Percentiles rank a stretch among this genome's conserved stretches.
phyloP scores from a whole-genome alignment of 2,329 filamentous ascomycete genomes.

The Epichloe brachyelytri region DNA sequence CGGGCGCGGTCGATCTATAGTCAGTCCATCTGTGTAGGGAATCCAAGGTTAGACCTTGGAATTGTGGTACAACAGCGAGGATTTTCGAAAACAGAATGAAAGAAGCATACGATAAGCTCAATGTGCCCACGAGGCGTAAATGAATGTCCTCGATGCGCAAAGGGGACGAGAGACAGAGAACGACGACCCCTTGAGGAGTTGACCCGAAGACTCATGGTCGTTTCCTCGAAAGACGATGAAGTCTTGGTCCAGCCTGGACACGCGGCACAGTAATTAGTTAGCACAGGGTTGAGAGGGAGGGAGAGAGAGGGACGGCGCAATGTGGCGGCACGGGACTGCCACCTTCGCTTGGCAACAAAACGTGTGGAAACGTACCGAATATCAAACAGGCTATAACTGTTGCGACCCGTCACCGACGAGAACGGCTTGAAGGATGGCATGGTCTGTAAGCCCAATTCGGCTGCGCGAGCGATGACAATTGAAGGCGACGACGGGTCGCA shows the following conservation, averaged over 20 bases:
- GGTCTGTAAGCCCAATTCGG: constrained; percentile 9
- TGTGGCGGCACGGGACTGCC: background rate
- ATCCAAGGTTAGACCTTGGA: constrained; percentile 6
- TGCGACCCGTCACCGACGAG: constrained; percentile 35
- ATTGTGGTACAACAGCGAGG: background rate
- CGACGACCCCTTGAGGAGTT: constrained; percentile 58
- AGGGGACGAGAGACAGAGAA: constrained; percentile 57
- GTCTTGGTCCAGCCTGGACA: constrained; percentile 56
- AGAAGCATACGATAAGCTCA: constrained; percentile 46
- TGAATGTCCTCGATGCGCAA: constrained; percentile 62
- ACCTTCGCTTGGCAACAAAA: background rate
- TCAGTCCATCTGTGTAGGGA: constrained; percentile 34
- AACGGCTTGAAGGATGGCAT: constrained; percentile 48
- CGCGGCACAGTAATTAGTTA: background rate
- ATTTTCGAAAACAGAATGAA: background rate
- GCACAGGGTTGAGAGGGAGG: background rate
- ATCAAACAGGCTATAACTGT: constrained; percentile 42
- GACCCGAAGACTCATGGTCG: constrained; percentile 63
- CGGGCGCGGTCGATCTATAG: constrained; percentile 39
- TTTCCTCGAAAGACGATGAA: constrained; percentile 67
- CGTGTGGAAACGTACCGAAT: constrained; percentile 34
- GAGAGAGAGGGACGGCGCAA: background rate
- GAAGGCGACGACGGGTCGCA: constrained; percentile 1
- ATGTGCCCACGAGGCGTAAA: constrained; percentile 56
- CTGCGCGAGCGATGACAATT: background rate